Percentiles rank a stretch among this genome's conserved stretches.
These are phyloP conservation scores for Isatis lusitanica DNA, from an alignment of 441 rosid species.

Conservation along the genomic window DNA sequence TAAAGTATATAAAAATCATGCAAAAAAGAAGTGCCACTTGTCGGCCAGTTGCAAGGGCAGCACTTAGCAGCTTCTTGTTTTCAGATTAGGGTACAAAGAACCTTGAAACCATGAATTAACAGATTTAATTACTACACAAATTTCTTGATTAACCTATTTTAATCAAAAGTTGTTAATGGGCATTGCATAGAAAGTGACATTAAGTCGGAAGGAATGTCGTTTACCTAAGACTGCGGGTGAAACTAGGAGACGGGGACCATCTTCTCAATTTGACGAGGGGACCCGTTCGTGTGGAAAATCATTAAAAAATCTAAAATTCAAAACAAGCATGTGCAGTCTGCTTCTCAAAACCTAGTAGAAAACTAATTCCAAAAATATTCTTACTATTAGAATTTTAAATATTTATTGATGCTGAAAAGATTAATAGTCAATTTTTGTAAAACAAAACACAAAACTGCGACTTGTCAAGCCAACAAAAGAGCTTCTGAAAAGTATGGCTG, in stretches of 20 bases:
- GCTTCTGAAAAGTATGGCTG: too few relatives aligned
- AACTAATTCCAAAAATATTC: not conserved
- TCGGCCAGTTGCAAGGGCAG: constrained; percentile 31
- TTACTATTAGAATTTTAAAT: too few relatives aligned
- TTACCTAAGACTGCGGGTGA: not conserved
- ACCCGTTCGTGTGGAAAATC: not conserved
- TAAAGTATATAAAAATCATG: not conserved
- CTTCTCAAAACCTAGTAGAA: too few relatives aligned
- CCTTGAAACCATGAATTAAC: constrained; percentile 26
- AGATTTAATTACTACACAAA: constrained; percentile 10
- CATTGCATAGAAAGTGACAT: constrained; percentile 17
- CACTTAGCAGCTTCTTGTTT: constrained; percentile 23
- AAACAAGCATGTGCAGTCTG: not conserved
- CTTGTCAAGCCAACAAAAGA: too few relatives aligned
- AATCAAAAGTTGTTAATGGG: not conserved
- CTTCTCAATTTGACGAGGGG: not conserved
- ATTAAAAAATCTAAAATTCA: not conserved
- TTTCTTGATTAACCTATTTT: constrained; percentile 17
- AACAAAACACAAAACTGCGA: too few relatives aligned
- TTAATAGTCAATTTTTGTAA: too few relatives aligned
- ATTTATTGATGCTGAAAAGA: too few relatives aligned
- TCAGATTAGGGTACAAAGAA: constrained; percentile 23
- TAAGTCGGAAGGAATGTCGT: constrained; percentile 16
- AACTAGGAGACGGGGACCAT: not conserved
- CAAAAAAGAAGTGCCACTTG: constrained; percentile 37